Conservation (phyloP, 306 rosid species). For the Ziziphus jujuba region DNA sequence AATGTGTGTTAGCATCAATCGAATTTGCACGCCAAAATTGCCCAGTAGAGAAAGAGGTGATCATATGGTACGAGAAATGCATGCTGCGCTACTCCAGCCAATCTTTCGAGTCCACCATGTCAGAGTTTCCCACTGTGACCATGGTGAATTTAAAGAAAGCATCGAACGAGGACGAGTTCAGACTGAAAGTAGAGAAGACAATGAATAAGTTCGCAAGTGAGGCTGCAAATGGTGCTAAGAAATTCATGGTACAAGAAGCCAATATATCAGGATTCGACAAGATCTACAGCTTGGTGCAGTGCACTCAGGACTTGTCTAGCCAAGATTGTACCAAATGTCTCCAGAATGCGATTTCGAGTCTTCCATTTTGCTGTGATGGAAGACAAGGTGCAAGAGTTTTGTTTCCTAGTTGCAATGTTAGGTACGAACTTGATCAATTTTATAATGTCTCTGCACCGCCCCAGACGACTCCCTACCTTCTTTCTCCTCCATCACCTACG, state of each 20-base stretch:
- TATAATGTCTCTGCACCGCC: not conserved
- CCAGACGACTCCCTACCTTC: not conserved
- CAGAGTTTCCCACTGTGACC: accelerated
- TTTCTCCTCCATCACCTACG: not conserved
- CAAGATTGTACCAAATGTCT: constrained; percentile 22
- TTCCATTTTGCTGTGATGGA: constrained; percentile 25
- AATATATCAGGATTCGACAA: not conserved
- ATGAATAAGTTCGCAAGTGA: not conserved
- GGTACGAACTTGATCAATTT: constrained; percentile 26
- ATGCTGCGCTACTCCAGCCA: constrained; percentile 24
- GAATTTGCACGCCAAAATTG: not conserved
- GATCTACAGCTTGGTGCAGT: constrained; percentile 35
- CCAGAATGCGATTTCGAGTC: not conserved
- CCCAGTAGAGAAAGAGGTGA: not conserved
- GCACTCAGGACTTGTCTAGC: constrained; percentile 29
- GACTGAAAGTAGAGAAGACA: not conserved
- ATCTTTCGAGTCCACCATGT: constrained; percentile 11
- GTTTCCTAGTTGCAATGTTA: constrained; percentile 30
- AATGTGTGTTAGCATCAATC: constrained; percentile 9
- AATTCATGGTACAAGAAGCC: not conserved
- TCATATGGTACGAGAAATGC: constrained; percentile 36
- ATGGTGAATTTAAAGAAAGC: not conserved
- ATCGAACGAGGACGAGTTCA: not conserved
- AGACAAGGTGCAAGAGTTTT: constrained; percentile 19
- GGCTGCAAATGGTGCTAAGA: constrained; percentile 8